phyloP scores from a whole-genome alignment of 371 early-diverging fungal species.

The Neoconidiobolus thromboides region DNA sequence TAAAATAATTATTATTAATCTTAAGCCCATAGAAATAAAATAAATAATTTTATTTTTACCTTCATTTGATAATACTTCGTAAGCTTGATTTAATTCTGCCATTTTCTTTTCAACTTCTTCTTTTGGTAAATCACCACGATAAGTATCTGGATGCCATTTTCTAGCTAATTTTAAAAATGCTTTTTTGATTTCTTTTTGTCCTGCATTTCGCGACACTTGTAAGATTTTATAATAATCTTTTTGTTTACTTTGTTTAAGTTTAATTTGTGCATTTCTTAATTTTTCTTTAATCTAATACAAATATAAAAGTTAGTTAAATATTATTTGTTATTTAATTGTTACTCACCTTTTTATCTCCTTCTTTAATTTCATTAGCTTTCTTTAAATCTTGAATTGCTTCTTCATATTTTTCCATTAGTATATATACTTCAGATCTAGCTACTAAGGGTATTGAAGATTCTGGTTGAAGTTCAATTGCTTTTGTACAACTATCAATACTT shows the following conservation, averaged over 20 bases:
- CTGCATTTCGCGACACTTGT: conserved; percentile 56
- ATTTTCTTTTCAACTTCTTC: conserved; percentile 74
- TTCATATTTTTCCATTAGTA: conserved; percentile 52
- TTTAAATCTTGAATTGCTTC: conserved; percentile 45
- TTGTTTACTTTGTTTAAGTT: conserved; percentile 45
- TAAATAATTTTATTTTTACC: conserved; percentile 16
- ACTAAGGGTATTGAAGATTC: conserved; percentile 49
- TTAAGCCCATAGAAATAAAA: conserved; percentile 10
- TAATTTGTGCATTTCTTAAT: conserved; percentile 38
- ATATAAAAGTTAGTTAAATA: neutral
- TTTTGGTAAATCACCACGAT: conserved; percentile 51
- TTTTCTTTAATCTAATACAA: conserved; percentile 26
- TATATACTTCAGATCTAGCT: conserved; percentile 40
- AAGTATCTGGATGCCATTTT: conserved; percentile 80
- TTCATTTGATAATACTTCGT: conserved; percentile 71
- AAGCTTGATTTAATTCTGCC: conserved; percentile 84
- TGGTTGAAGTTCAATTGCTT: conserved; percentile 29
- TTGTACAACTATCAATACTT: conserved; percentile 32
- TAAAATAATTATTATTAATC: neutral
- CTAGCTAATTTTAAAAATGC: conserved; percentile 80
- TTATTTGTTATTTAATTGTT: neutral
- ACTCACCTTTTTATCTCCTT: conserved; percentile 22
- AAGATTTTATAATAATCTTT: conserved; percentile 91
- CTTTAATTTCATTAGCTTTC: conserved; percentile 40
- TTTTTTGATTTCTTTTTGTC: conserved; percentile 66